These are phyloP conservation scores for Hypocrella siamensis DNA, from an alignment of 2,329 filamentous ascomycete genomes.

Conservation along the genomic window DNA sequence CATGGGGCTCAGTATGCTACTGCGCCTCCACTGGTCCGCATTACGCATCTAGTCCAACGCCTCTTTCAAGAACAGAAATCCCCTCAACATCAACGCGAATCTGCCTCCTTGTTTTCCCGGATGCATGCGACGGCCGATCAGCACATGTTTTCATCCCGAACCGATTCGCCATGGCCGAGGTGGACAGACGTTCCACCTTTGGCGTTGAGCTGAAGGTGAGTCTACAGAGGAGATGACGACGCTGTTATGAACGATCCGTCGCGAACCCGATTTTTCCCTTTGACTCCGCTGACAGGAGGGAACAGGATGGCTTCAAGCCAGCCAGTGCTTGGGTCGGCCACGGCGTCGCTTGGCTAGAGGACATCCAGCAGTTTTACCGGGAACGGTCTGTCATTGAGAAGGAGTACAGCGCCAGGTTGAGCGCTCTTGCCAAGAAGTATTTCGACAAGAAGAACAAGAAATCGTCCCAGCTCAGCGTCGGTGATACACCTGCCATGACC, in stretches of 20 bases:
- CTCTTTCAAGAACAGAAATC: no score
- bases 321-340: conserved; percentile 83
- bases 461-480: conserved; percentile 74
- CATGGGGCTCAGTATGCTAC: no score
- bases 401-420: conserved; percentile 85
- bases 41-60: no score
- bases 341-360: conserved; percentile 88
- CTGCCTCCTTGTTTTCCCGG: background rate
- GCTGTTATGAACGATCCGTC: no score
- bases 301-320: conserved; percentile 90
- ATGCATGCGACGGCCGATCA: conserved; percentile 2
- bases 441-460: conserved; percentile 94
- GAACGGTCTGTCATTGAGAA: conserved; percentile 91
- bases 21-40: no score
- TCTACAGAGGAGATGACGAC: conserved; percentile 2
- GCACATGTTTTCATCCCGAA: conserved; percentile 6
- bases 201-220: conserved; percentile 84
- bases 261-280: no score
- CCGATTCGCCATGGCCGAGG: conserved; percentile 51
- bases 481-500: conserved; percentile 82
- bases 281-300: background rate
- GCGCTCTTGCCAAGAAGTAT: conserved; percentile 82
- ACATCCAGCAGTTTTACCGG: conserved; percentile 94
- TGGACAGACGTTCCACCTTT: conserved; percentile 73
- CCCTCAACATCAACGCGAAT: no score